Conservation (phyloP, 2,329 filamentous ascomycete species). For the Paecilomyces sp. region DNA sequence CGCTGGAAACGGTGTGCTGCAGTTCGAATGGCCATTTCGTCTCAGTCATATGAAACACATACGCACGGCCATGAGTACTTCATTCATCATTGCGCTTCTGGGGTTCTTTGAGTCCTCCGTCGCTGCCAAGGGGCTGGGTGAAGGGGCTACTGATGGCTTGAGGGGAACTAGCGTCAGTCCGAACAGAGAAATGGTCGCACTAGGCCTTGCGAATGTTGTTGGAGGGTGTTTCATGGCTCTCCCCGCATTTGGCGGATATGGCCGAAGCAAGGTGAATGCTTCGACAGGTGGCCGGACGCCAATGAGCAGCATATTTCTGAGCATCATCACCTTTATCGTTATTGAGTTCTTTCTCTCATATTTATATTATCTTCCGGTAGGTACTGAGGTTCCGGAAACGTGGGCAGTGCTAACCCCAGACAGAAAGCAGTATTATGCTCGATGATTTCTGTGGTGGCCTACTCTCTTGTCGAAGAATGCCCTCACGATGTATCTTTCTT, state of each 20-base stretch:
- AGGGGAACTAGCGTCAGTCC: slow-evolving; percentile 76
- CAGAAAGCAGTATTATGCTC: slow-evolving; percentile 88
- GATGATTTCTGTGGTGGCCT: slow-evolving; percentile 94
- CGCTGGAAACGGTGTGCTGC: slow-evolving; percentile 62
- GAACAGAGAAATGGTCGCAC: slow-evolving; percentile 86
- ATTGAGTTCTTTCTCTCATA: slow-evolving; percentile 79
- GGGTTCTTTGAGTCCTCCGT: slow-evolving; percentile 99
- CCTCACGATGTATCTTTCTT: slow-evolving; percentile 92
- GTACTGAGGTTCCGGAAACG: slow-evolving; percentile 27
- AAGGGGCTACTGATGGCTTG: slow-evolving; percentile 56
- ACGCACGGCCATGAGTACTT: slow-evolving; percentile 78
- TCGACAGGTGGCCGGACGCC: slow-evolving; percentile 87
- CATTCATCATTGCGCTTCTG: slow-evolving; percentile 85
- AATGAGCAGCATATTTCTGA: slow-evolving; percentile 86
- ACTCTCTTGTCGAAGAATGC: slow-evolving; percentile 88
- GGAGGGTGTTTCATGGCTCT: slow-evolving; percentile 88
- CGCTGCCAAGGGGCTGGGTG: slow-evolving; percentile 81
- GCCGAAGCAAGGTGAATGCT: slow-evolving; percentile 89
- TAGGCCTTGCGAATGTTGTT: slow-evolving; percentile 85
- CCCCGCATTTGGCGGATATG: slow-evolving; percentile 93
- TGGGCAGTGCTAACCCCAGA: slow-evolving; percentile 1
- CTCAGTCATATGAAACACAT: slow-evolving; percentile 71
- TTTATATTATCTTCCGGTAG: slow-evolving; percentile 90
- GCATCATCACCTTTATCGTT: slow-evolving; percentile 71
- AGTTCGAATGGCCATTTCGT: slow-evolving; percentile 80